Evolutionary conservation across 2,329 filamentous ascomycete species (phyloP).

Genomic region (Aspergillus intermedius): DNA sequence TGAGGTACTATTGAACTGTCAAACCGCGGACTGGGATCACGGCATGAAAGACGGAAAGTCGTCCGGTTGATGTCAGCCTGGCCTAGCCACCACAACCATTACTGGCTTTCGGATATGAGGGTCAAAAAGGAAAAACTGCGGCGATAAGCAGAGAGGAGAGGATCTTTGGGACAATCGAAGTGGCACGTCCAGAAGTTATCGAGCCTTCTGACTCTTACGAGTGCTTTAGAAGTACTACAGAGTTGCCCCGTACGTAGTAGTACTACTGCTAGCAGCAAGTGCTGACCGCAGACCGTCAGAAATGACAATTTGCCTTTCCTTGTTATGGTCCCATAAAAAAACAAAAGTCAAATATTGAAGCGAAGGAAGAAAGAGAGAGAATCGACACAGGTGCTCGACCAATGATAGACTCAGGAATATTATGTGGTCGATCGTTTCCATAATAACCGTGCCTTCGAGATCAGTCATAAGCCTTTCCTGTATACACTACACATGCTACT

Average conservation of each 20-base stretch:
- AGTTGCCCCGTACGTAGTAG: neutral
- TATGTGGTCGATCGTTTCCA: slow-evolving; percentile 4
- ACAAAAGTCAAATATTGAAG: neutral
- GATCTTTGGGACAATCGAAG: neutral
- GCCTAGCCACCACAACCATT: neutral
- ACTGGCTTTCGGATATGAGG: neutral
- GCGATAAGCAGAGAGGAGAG: neutral
- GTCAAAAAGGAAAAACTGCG: neutral
- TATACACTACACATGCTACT: neutral
- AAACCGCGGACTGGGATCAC: neutral
- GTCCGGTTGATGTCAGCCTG: neutral
- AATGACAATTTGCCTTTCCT: neutral
- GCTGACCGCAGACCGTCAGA: neutral
- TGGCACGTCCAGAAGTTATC: neutral
- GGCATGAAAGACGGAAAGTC: neutral
- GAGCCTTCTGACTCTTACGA: neutral
- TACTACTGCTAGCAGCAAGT: neutral
- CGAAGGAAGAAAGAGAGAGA: slow-evolving; percentile 3
- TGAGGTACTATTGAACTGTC: slow-evolving; percentile 2
- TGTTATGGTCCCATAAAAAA: neutral
- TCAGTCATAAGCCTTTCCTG: neutral
- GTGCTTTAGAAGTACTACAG: neutral
- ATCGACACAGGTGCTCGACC: slow-evolving; percentile 1
- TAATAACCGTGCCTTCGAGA: slow-evolving; percentile 2
- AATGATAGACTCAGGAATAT: slow-evolving; percentile 7